A percentile compares a stretch with the other conserved stretches of the same genome.
phyloP scores from a whole-genome alignment of 495 filamentous ascomycete genomes.

The Aspergillus indologenus region DNA sequence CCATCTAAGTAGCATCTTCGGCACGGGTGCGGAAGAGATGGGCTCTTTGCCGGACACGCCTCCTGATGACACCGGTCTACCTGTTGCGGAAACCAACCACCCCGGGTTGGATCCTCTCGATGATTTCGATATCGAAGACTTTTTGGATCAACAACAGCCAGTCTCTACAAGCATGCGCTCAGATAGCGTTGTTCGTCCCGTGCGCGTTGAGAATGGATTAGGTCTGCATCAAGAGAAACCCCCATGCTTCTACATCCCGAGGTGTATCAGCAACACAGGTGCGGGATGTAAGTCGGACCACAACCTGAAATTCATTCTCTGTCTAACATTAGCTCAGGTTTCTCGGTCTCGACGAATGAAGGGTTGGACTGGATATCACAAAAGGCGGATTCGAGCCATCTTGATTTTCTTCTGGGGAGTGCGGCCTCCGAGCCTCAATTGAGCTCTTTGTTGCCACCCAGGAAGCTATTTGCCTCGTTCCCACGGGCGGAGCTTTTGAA shows the following conservation, averaged over 20 bases:
- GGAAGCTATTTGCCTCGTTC: constrained; percentile 9
- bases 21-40: neutral
- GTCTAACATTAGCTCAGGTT: constrained; percentile 9
- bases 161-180: neutral
- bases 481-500: neutral
- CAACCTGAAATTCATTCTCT: neutral
- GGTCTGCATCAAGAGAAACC: neutral
- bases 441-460: neutral
- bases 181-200: neutral
- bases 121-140: neutral
- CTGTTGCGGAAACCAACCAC: neutral
- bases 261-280: constrained; percentile 11
- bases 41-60: neutral
- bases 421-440: neutral
- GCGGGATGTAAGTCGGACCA: constrained; percentile 6
- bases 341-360: constrained; percentile 13
- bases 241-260: constrained; percentile 14
- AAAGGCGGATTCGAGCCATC: constrained; percentile 8
- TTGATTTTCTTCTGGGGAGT: neutral
- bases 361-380: constrained; percentile 19
- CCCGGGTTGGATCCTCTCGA: neutral
- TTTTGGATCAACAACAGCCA: neutral
- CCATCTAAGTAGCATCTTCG: constrained; percentile 3
- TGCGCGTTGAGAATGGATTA: neutral
- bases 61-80: neutral